Evolutionary conservation across 2,329 filamentous ascomycete species (phyloP), one percentile per base, ranked within the genome.

Genomic region (Taxawa tesnikishii): DNA sequence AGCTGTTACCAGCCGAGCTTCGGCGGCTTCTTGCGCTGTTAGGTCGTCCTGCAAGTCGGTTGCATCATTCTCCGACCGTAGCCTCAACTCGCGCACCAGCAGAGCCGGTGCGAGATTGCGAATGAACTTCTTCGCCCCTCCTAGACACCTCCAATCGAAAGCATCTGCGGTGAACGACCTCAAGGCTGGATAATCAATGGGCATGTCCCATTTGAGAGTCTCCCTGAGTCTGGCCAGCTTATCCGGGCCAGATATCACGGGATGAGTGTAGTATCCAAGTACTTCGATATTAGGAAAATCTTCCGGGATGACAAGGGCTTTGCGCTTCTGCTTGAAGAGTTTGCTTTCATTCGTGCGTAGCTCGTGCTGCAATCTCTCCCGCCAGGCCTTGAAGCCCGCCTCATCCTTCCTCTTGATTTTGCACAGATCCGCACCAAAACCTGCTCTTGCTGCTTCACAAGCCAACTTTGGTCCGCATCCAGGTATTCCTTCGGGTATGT

Each of bases 391-490:
- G 28, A 92, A 59, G 3, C 68, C 78, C 1, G 55, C 58, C 3
- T 56, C 56, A 43, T 87, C 76, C 4, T 68, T 65, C 19, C 59
- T 63, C 36, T 72, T 68, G 16, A 90, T 56, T 2, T 59, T 64
- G 50, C 81, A 88, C 4, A 96, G 59, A 21, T 79, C 72, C 36
- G 67, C 71, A 2, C 88, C 90, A 54, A 88, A 96, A 0, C 87
- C 85, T 32, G 84, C 90, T 46, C 74, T 74, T 19, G 87, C 87
- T 33, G 90, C 92, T 51, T 94, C 84, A 43, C 82, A 90, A 1
- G 90, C 88, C 8, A 87, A 66, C 49, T 88, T 93, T 29, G 84
- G 74, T 2, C 90, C 90, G 45, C 87, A 93, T 4, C 83, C 81
- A 0, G 82, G 76, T 11, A 98, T 79, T 0, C 90, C 90, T 34